Conservation (phyloP, 768 basidiomycete genomes). For the Gloeostereum incarnatum region DNA sequence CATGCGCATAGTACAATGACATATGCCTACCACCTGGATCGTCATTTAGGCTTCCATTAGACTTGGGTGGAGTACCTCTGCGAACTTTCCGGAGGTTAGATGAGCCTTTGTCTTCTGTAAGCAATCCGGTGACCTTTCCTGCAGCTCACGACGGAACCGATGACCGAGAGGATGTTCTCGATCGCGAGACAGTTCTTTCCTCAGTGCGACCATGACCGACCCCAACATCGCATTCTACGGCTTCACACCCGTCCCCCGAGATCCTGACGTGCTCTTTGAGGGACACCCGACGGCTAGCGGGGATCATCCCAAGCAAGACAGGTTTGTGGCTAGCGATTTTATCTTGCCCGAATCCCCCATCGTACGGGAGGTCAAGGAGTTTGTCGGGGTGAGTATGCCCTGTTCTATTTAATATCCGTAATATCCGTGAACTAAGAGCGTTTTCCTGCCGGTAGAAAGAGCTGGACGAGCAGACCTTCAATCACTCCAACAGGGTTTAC, state of each 20-base stretch:
- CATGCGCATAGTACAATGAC: too few species aligned
- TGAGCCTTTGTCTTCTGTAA: too few species aligned
- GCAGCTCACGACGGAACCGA: too few species aligned
- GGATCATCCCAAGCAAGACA: slow-evolving; percentile 29
- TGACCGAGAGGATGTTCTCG: too few species aligned
- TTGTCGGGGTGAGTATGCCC: slow-evolving; percentile 21
- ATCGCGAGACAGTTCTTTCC: too few species aligned
- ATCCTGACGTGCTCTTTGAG: slow-evolving; percentile 38
- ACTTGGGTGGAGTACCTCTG: too few species aligned
- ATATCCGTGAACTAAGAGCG: not conserved
- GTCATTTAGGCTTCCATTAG: too few species aligned
- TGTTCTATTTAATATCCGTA: not conserved
- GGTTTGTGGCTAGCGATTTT: slow-evolving; percentile 27
- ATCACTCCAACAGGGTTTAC: slow-evolving; percentile 41
- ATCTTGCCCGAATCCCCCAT: slow-evolving; percentile 32
- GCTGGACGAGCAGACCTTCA: slow-evolving; percentile 34
- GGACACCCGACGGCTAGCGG: slow-evolving; percentile 33
- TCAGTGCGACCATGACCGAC: slow-evolving; percentile 3
- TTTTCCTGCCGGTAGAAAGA: slow-evolving; percentile 20
- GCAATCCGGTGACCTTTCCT: too few species aligned
- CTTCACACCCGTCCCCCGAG: slow-evolving; percentile 36
- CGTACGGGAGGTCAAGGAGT: slow-evolving; percentile 25
- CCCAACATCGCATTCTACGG: slow-evolving; percentile 28
- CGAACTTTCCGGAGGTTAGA: too few species aligned
- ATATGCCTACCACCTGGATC: too few species aligned